Base-by-base conservation (phyloP, 768 basidiomycete species). In the Leccinum uliginosum region DNA sequence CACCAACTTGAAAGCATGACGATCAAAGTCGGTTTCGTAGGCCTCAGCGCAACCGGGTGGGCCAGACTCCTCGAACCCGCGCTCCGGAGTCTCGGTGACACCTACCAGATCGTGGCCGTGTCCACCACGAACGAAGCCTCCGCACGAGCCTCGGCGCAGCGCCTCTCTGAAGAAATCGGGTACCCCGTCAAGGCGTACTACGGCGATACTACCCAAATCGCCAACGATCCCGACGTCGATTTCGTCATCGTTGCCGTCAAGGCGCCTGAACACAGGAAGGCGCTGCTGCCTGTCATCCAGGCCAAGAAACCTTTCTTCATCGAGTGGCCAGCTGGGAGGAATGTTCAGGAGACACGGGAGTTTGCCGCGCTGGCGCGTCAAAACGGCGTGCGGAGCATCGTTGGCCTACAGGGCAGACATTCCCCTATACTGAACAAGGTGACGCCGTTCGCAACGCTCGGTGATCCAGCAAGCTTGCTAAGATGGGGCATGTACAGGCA, bases 251-350 rank as follows among this genome's bases (percentile, higher is more conserved):
- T 61, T 29, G 45, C 54, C 3, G 60, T 55, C 51, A 60, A 49
- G 34, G 58, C 58, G 5, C 58, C 54, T 0, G 46, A 60, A 7
- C 60, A 61, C 51, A 55, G 30, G 40, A 30, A 49, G 2, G 58
- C 53, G 12, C 38, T 61, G 38, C 15, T 59, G 30, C 58, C 58
- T 3, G 54, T 59, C 47, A 60, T 61, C 8, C 58, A 52, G 15
- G 58, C 59, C 30, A 60, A 60, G 50, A 60, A 60, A 8, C 53
- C 50, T 14, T 60, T 59, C 40, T 60, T 48, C 11, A 45, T 60
- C 40, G 59, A 59, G 40, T 60, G 59, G 58, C 59, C 59, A 19
- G 59, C 46, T 2, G 59, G 59, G 21, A 59, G n/a, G 24, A 55
- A 45, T 17, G 21, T 52, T 11, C 30, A 55, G 24, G 58, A 60